Base-by-base conservation (phyloP, 1,284 basidiomycete species). In the Chalciporus sp. region DNA sequence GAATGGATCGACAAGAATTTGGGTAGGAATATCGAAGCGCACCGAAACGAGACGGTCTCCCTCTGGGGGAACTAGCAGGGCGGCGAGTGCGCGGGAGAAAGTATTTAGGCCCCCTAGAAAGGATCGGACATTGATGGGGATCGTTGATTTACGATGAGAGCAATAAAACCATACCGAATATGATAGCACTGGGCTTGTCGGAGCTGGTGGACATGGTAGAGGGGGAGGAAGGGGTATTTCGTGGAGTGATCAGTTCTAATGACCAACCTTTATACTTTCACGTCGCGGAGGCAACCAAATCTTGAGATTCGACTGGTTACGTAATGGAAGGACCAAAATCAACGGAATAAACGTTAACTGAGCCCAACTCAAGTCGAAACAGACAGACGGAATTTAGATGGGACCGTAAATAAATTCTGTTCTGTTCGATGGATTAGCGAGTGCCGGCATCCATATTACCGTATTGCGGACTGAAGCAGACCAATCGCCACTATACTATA, bases 31-130 rank as follows among this genome's bases (percentile, higher is more conserved):
- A 44, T 40, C 20, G 44, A 4, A 7, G 78, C 87, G 56, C 66
- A 93, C 89, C 46, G 86, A 84, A 51, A 94, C 90, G 35, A 91
- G 79, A 44, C 84, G 74, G 54, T 84, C 82, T 42, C 84, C 85
- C 37, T 84, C 75, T 17, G 80, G 62, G 4, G 87, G 87, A 35
- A 88, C 81, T 16, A 91, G 78, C 47, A 79, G 72, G 52, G 78
- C 72, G 41, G 86, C 85, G 49, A 91, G 79, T 42, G 85, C 77
- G 49, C 88, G 80, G 14, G 90, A 85, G 66, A 78, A 88, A 51
- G 85, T 89, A 72, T 90, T 90, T 58, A 92, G 72, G 52, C 90
- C 90, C 59, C 90, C 90, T 92, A 60, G 3, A 42, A 47, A 3
- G 23, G 53, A 61, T 56, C 54, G 53, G 45, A 47, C 2, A 2